Base-by-base conservation (phyloP, 192 early-diverging fungal species). In the Coemansia sp. region DNA sequence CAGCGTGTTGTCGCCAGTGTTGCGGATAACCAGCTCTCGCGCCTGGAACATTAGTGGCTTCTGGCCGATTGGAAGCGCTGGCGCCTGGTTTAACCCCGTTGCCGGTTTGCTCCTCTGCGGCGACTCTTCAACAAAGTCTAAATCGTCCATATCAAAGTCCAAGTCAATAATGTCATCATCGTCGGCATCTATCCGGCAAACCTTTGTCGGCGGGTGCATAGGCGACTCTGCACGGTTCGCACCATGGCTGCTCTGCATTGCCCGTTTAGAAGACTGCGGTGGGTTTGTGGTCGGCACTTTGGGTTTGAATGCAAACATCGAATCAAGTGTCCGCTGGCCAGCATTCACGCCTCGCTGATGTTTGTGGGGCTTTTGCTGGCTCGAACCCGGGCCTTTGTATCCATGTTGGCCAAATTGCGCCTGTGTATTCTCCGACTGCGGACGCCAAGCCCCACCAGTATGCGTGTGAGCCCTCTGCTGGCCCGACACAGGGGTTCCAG, bases 1-100 rank as follows among this genome's bases (percentile, higher is more conserved):
- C 25, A 78, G 51, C 12, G 62, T 32, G 35, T 78, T 78, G 55
- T 78, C 75, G 28, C 75, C 75, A n/a, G 53, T 51, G n/a, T 56
- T 63, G 18, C 45, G 58, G 47, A 65, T n/a, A 8, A 45, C 46
- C 33, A 67, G 18, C 35, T 77, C 67, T 5, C 51, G 49, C 21
- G 56, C 46, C 48, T 70, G 63, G 14, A 70, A 67, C 48, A 44
- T 46, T 40, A n/a, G 19, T 27, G 46, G 33, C 58, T 24, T 32
- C 9, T 25, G 58, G 4, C 45, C 27, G 19, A 30, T 27, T 11
- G 53, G 4, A 27, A 22, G 21, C 14, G 12, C 22, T 4, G 53
- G 14, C 24, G 21, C 18, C 14, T 18, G 32, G 27, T 29, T 48
- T 14, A 22, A 22, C 23, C 10, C 33, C 23, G 33, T 5, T 23